phyloP scores from a whole-genome alignment of 345 rosid genomes.

The Arabis alpina region DNA sequence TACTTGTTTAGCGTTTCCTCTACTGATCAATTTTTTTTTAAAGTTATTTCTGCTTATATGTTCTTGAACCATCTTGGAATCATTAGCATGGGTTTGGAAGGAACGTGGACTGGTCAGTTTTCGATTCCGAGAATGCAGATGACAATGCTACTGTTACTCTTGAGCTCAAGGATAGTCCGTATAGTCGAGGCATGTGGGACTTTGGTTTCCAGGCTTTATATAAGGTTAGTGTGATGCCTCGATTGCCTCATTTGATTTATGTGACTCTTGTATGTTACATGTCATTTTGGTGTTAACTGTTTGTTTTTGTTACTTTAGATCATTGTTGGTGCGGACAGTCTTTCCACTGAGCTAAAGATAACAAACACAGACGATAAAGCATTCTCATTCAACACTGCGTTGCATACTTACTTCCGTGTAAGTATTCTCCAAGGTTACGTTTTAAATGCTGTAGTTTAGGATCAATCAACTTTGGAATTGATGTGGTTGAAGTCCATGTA shows the following conservation, averaged over 20 bases:
- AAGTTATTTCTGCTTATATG: conserved; percentile 19
- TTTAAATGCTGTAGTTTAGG: background rate
- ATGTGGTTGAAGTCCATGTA: background rate
- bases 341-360: conserved; percentile 76
- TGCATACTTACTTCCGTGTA: conserved; percentile 91
- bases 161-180: conserved; percentile 81
- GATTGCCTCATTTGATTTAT: background rate
- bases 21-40: background rate
- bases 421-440: conserved; percentile 27
- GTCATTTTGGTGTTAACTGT: conserved; percentile 21
- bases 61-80: conserved; percentile 25
- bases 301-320: conserved; percentile 50
- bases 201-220: conserved; percentile 78
- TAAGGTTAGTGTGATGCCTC: conserved; percentile 53
- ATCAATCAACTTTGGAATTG: background rate
- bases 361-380: conserved; percentile 78
- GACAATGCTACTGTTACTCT: conserved; percentile 74
- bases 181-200: conserved; percentile 95
- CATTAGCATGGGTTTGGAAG: conserved; percentile 94
- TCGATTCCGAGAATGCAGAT: conserved; percentile 62
- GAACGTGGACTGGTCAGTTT: conserved; percentile 89
- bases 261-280: conserved; percentile 8
- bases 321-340: conserved; percentile 59
- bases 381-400: conserved; percentile 77
- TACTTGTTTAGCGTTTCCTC: conserved; percentile 35